Evolutionary conservation across 176 grass and related monocot species (phyloP).

Genomic region (Poa pratensis): DNA sequence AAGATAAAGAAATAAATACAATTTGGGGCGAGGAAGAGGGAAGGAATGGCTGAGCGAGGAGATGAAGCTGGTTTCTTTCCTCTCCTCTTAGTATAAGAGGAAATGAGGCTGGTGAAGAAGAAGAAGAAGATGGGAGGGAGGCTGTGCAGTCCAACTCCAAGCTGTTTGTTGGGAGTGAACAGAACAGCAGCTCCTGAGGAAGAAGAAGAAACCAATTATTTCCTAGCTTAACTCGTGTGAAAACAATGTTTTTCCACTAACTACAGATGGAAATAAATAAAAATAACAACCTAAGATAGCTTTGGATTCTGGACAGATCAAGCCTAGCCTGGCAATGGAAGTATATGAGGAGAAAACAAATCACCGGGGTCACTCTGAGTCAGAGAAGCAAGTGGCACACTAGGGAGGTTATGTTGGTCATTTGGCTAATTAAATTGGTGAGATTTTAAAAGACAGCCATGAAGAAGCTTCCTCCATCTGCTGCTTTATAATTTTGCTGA

Average conservation of each 20-base stretch:
- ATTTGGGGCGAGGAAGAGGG: neutral
- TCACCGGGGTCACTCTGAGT: neutral
- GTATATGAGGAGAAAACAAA: neutral
- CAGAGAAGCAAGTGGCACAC: neutral
- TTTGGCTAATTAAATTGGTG: constrained; percentile 9
- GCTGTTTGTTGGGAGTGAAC: neutral
- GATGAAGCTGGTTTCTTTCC: neutral
- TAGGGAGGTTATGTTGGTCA: neutral
- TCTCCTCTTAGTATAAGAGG: neutral
- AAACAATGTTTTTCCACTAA: too few species aligned
- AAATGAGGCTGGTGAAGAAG: neutral
- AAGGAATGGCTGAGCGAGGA: too few species aligned
- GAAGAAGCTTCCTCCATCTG: neutral
- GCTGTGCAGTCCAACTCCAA: neutral
- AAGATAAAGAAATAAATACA: neutral
- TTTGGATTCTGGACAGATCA: neutral
- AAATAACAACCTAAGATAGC: neutral
- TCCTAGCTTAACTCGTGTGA: too few species aligned
- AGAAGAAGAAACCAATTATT: neutral
- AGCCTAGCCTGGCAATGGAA: neutral
- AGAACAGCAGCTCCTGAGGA: neutral
- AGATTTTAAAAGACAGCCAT: neutral
- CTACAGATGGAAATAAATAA: too few species aligned
- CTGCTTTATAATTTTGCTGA: neutral
- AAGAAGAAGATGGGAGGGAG: neutral